phyloP scores from a whole-genome alignment of 2,329 filamentous ascomycete species.

The Talaromyces sp. region DNA sequence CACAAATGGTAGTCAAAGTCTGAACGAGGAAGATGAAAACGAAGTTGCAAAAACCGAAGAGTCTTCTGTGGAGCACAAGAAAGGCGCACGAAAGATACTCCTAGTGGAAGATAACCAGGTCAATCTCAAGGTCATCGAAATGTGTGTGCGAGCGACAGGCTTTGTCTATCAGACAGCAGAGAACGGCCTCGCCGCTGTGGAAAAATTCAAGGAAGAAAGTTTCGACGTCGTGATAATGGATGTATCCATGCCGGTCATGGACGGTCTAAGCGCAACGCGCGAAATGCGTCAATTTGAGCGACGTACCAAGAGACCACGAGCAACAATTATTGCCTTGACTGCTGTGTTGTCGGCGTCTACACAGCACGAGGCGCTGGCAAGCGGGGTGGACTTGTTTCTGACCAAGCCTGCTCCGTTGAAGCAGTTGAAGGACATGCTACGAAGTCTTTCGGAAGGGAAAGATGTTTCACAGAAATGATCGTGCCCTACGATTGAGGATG shows the following conservation, averaged over 20 bases:
- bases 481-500: too few relatives aligned
- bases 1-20: neutral
- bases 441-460: neutral
- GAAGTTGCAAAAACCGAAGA: neutral
- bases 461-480: neutral
- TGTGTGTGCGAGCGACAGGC: neutral
- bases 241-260: neutral
- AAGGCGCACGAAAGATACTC: neutral
- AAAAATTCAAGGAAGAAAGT: neutral
- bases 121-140: neutral
- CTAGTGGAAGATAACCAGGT: neutral
- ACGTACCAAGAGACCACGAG: neutral
- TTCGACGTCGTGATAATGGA: neutral
- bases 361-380: neutral
- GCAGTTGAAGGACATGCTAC: neutral
- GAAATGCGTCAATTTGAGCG: neutral
- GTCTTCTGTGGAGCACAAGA: neutral
- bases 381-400: neutral
- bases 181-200: neutral
- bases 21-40: neutral
- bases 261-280: neutral
- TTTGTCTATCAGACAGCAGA: neutral
- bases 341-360: neutral
- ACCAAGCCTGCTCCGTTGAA: neutral
- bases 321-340: neutral